phyloP scores from a whole-genome alignment of 352 stramenopile species.

The Globisporangium echinulatum region DNA sequence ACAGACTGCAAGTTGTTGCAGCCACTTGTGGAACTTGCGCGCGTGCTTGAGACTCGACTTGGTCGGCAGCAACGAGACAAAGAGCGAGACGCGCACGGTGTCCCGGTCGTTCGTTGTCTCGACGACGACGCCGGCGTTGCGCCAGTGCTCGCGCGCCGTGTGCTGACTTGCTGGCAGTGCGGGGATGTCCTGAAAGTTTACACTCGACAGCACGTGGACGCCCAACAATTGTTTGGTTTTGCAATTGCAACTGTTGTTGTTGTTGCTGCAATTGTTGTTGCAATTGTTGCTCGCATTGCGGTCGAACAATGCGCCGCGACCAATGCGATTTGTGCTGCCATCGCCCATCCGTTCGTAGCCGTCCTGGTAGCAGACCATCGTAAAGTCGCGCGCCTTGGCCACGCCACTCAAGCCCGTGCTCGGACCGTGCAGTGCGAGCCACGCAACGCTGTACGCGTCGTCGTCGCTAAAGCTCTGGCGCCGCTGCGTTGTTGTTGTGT shows the following conservation, averaged over 20 bases:
- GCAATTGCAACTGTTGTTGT: background rate
- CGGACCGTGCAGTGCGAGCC: constrained; percentile 45
- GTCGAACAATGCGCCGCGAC: constrained; percentile 16
- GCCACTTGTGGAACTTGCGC: constrained; percentile 54
- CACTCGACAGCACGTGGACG: constrained; percentile 48
- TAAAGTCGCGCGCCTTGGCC: constrained; percentile 54
- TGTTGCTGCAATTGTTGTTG: background rate
- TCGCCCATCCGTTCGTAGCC: constrained; percentile 38
- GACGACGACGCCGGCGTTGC: constrained; percentile 60
- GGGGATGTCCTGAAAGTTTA: constrained; percentile 63
- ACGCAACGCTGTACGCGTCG: constrained; percentile 65
- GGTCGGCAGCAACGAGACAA: constrained; percentile 50
- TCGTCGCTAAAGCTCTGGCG: constrained; percentile 42
- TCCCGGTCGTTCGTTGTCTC: constrained; percentile 38
- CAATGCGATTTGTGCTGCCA: constrained; percentile 17
- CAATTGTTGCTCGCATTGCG: background rate
- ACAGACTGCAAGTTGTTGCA: constrained; percentile 31
- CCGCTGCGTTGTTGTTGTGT: constrained; percentile 11
- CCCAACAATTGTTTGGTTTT: constrained; percentile 24
- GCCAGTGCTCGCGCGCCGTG: constrained; percentile 45
- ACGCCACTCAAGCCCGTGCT: constrained; percentile 20
- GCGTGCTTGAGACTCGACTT: constrained; percentile 34
- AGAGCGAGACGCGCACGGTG: constrained; percentile 39
- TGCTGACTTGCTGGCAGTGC: constrained; percentile 36
- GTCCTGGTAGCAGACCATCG: constrained; percentile 68